phyloP scores from a whole-genome alignment of 768 basidiomycete genomes.

The Termitomyces sp. region DNA sequence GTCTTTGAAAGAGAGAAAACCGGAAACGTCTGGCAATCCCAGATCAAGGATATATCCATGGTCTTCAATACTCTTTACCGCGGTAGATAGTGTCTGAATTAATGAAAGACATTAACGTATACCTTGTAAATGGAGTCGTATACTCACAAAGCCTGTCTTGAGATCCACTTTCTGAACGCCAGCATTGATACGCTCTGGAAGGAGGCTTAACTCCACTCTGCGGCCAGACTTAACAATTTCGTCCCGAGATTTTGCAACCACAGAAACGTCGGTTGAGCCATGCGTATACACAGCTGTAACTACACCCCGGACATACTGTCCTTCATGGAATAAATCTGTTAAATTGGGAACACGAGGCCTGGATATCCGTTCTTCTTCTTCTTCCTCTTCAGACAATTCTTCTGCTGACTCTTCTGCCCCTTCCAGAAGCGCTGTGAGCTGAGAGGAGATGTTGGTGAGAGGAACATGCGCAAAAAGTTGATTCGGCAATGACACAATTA shows the following conservation, averaged over 20 bases:
- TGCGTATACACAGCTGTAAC: slow-evolving; percentile 68
- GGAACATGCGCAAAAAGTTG: slow-evolving; percentile 93
- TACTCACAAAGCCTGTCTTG: slow-evolving; percentile 68
- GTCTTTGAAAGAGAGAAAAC: slow-evolving; percentile 83
- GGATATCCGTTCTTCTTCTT: slow-evolving; percentile 37
- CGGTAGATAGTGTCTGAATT: slow-evolving; percentile 66
- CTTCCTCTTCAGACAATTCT: slow-evolving; percentile 42
- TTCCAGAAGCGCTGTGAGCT: slow-evolving; percentile 72
- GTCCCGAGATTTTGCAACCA: slow-evolving; percentile 61
- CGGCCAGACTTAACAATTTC: slow-evolving; percentile 65
- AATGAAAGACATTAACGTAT: slow-evolving; percentile 10
- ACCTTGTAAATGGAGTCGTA: slow-evolving; percentile 1
- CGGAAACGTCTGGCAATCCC: slow-evolving; percentile 73
- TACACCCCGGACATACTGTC: slow-evolving; percentile 80
- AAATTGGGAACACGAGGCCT: slow-evolving; percentile 60
- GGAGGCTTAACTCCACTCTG: slow-evolving; percentile 80
- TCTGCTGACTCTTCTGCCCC: slow-evolving; percentile 52
- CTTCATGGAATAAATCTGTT: slow-evolving; percentile 69
- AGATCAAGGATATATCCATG: slow-evolving; percentile 91
- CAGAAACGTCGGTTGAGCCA: slow-evolving; percentile 57
- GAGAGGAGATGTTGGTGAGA: slow-evolving; percentile 85
- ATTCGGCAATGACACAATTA: slow-evolving; percentile 93
- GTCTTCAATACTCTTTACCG: slow-evolving; percentile 85
- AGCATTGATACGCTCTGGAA: slow-evolving; percentile 81
- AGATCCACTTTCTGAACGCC: slow-evolving; percentile 80